phyloP scores from a whole-genome alignment of 192 early-diverging fungal species.

The Dissophora ornata region DNA sequence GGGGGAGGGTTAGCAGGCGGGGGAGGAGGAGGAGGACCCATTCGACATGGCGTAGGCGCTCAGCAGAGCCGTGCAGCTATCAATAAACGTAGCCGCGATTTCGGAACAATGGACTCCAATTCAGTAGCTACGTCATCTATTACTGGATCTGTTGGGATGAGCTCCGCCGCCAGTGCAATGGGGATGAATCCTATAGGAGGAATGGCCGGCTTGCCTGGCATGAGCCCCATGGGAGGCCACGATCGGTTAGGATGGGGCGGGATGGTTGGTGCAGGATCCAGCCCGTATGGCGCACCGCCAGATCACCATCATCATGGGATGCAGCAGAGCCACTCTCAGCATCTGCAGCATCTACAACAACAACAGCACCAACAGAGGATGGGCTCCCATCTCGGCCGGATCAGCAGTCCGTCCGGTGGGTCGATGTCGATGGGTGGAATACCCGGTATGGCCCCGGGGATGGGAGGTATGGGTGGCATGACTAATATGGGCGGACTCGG shows the following conservation, averaged over 20 bases:
- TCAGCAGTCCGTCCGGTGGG: background rate
- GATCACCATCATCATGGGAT: conserved; percentile 20
- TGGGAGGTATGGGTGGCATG: conserved; percentile 4
- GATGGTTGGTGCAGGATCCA: conserved; percentile 34
- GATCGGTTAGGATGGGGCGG: conserved; percentile 42
- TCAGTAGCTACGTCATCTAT: background rate
- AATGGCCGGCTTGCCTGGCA: conserved; percentile 34
- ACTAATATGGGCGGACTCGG: conserved; percentile 11
- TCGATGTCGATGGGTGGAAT: conserved; percentile 1
- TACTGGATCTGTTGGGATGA: background rate
- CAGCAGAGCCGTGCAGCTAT: conserved; percentile 33
- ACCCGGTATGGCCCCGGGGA: background rate
- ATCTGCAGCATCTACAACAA: conserved; percentile 26
- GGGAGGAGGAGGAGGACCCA: conserved; percentile 23
- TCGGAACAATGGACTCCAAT: conserved; percentile 21
- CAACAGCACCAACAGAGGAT: conserved; percentile 33
- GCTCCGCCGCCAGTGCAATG: background rate
- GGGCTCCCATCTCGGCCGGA: background rate
- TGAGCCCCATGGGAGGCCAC: conserved; percentile 20
- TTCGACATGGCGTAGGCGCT: conserved; percentile 30
- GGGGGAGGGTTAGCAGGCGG: conserved; percentile 7
- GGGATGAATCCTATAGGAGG: conserved; percentile 19
- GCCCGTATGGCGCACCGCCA: conserved; percentile 24
- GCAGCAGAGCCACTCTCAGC: conserved; percentile 11
- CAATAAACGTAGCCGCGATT: conserved; percentile 48